Percentiles rank a stretch among this genome's conserved stretches.
Evolutionary conservation across 352 stramenopile species (phyloP).

Genomic region (Plasmopara viticola): DNA sequence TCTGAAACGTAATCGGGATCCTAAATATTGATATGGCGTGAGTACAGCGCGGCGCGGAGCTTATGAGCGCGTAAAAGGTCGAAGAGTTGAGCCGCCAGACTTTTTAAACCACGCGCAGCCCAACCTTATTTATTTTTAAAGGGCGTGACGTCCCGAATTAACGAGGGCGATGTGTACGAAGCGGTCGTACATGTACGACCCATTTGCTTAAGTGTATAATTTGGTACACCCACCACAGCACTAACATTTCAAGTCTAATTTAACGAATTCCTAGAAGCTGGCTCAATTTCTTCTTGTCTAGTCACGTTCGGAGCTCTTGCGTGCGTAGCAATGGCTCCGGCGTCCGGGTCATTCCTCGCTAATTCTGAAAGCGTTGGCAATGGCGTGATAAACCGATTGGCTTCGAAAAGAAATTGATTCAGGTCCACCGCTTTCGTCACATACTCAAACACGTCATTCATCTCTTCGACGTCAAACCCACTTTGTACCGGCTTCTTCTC

Average conservation of each 20-base stretch:
- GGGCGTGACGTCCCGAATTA: not conserved
- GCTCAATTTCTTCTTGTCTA: conserved; percentile 14
- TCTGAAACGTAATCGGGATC: conserved; percentile 8
- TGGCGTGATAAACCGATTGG: conserved; percentile 52
- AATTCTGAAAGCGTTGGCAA: conserved; percentile 4
- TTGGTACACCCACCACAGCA: conserved; percentile 4
- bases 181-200: not conserved
- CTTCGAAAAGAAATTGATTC: conserved; percentile 66
- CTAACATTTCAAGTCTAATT: not conserved
- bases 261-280: conserved; percentile 9
- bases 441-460: conserved; percentile 52
- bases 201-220: conserved; percentile 12
- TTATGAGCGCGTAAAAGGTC: too few relatives aligned
- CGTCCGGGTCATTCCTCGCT: not conserved
- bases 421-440: conserved; percentile 53
- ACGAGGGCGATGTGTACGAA: not conserved
- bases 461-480: conserved; percentile 57
- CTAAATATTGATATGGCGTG: not conserved
- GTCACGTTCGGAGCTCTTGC: not conserved
- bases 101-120: not conserved
- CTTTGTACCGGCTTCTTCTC: conserved; percentile 48
- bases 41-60: not conserved
- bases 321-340: not conserved
- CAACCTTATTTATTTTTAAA: not conserved
- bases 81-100: not conserved